Conservation (phyloP, 108 stramenopile genomes). For the Heterococcus sp. region DNA sequence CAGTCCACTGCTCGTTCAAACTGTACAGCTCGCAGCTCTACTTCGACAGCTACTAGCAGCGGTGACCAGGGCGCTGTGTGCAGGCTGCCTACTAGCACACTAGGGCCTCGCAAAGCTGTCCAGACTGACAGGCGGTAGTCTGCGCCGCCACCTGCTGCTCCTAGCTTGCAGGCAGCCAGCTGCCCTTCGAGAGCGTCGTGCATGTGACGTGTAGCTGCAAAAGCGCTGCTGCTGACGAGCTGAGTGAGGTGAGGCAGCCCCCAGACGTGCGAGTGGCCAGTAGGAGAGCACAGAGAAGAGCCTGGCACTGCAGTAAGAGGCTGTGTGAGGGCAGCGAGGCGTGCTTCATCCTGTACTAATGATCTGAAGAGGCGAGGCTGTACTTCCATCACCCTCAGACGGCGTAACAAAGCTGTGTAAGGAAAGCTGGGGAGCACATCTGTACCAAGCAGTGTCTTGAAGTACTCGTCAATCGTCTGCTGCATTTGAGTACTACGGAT, state of each 20-base stretch:
- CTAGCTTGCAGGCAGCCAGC: too few relatives aligned
- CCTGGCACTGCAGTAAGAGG: too few relatives aligned
- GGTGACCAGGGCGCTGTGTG: too few relatives aligned
- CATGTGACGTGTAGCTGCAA: not conserved
- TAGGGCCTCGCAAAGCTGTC: too few relatives aligned
- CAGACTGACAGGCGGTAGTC: too few relatives aligned
- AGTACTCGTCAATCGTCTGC: not conserved
- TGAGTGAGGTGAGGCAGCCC: not conserved
- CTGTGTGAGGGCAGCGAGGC: not conserved
- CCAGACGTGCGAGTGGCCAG: not conserved
- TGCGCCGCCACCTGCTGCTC: too few relatives aligned
- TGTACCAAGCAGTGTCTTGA: not conserved
- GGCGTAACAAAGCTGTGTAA: not conserved
- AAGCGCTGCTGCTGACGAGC: not conserved
- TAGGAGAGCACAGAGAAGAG: too few relatives aligned
- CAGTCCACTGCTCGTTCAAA: too few relatives aligned
- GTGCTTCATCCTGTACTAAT: not conserved
- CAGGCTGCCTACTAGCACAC: too few relatives aligned
- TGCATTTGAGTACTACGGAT: too few relatives aligned
- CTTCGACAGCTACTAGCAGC: too few relatives aligned
- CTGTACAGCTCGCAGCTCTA: too few relatives aligned
- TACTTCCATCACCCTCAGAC: not conserved
- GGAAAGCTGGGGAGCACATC: not conserved
- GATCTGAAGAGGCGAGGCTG: not conserved
- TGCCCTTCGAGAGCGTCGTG: not conserved